Base-by-base conservation (phyloP, 345 rosid genomes). In the Sonneratia caseolaris region DNA sequence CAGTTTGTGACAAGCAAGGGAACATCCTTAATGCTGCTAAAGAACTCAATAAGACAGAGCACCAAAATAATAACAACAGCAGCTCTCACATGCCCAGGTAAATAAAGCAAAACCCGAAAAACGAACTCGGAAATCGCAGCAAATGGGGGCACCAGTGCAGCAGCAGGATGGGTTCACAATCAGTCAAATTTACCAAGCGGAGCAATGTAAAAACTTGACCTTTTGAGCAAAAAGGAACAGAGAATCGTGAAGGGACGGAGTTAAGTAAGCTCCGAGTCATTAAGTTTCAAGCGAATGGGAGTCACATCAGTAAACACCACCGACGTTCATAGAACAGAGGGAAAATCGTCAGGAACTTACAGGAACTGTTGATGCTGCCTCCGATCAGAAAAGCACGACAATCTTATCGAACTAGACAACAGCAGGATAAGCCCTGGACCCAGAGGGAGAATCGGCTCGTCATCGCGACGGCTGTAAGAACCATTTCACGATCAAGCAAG, bases 91-190 rank as follows among this genome's bases (percentile, higher is more conserved):
- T 59, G 64, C 64, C 64, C 18, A 22, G 24, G 62, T 19, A 18
- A 59, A 10, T 6, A 22, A 14, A n/a, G 13, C 32, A 7, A 24
- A 22, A 22, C 35, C 36, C 13, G 4, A 1, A 22, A 59, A 59
- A 9, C 0, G 64, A 68, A 68, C 49, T 70, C 64, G 12, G 73
- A 3, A 56, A 48, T 37, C 75, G 65, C 59, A 32, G 45, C 53
- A 72, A 64, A 27, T 22, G 47, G 15, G 53, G 35, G 49, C 45
- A 49, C 16, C 15, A 66, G 45, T 38, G 66, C 10, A 32, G 62
- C 64, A 21, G 59, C 36, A n/a, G 47, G 9, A 24, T 27, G 55
- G 64, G n/a, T 16, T 24, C 10, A 32, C 36, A 14, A 48, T 16
- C 64, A 65, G 55, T 12, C 49, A 36, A 64, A 64, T 21, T 24